Evolutionary conservation across 2,329 filamentous ascomycete genomes (phyloP), one percentile per base, ranked within the genome.

Genomic region (Fonsecaea pugnacius): DNA sequence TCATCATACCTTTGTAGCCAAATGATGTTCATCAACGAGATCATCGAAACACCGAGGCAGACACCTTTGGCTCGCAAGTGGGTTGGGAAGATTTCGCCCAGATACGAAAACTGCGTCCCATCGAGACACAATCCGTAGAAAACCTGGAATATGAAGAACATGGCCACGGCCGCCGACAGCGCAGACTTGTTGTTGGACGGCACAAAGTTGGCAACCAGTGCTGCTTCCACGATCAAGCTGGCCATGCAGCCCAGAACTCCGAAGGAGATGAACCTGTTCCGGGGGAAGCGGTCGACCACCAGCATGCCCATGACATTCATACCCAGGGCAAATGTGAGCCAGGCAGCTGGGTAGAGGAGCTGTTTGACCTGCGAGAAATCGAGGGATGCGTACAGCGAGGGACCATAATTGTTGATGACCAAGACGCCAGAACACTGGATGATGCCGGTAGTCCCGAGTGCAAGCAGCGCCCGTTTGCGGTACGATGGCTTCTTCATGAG

Each of bases 51-150:
- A 0, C 77, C 75, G 36, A 79, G 51, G 57, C 63, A 68, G 5
- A 69, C 63, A 14, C 67, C 67, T 32, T 69, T 69, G 10, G 73
- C 72, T 2, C 77, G 74, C 14, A 79, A 67, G 63, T 78, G 74
- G 18, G 73, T 80, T 3, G 78, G 80, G 69, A 80, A 81, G 12
- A 82, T 80, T 69, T 81, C 79, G 1, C 76, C 75, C 12, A 79
- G 75, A 58, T 80, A 81, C n/a, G 79, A 73, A 60, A 80, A 82
- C 71, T 80, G 79, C 12, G 78, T 80, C 0, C 79, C 80, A 62
- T 82, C 80, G 24, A 80, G 74, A 68, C 75, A 80, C 33, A 77
- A 78, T 33, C 73, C 75, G 74, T 77, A 80, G 68, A 75, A 80
- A 58, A 76, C 65, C 52, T 77, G 75, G 64, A 75, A 78, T 63